phyloP scores from a whole-genome alignment of 371 early-diverging fungal species.

The Rhizomucor miehei region DNA sequence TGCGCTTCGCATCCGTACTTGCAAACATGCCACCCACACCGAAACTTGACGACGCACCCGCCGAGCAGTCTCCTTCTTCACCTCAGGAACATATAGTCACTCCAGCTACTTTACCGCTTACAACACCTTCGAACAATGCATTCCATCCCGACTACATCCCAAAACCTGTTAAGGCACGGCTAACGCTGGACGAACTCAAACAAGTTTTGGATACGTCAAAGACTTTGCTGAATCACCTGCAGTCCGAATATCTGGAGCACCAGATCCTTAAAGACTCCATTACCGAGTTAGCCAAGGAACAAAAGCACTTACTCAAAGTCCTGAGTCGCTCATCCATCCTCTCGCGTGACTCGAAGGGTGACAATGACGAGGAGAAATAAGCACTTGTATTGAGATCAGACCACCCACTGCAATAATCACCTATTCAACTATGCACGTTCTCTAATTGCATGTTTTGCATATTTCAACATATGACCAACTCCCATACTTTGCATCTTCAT shows the following conservation, averaged over 20 bases:
- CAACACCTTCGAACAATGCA: conserved; percentile 41
- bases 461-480: no score
- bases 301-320: conserved; percentile 17
- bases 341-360: no score
- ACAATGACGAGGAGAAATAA: no score
- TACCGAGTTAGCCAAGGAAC: conserved; percentile 19
- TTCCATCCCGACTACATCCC: conserved; percentile 43
- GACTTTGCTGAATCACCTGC: conserved; percentile 19
- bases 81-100: conserved; percentile 26
- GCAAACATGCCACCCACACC: conserved; percentile 15
- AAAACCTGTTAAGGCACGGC: conserved; percentile 27
- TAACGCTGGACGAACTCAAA: conserved; percentile 27
- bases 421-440: no score
- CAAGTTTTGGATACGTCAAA: conserved; percentile 33
- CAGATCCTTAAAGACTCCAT: conserved; percentile 15
- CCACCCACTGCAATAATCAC: no score
- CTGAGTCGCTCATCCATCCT: no score
- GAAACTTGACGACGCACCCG: not conserved
- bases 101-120: conserved; percentile 32
- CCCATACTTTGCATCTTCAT: no score
- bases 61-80: not conserved
- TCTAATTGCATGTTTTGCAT: no score
- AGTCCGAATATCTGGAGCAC: conserved; percentile 19
- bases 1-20: conserved; percentile 22
- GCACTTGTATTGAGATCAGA: no score